These are phyloP conservation scores for Ceratocystis destructans DNA, from an alignment of 2,329 filamentous ascomycete species.

Conservation along the genomic window DNA sequence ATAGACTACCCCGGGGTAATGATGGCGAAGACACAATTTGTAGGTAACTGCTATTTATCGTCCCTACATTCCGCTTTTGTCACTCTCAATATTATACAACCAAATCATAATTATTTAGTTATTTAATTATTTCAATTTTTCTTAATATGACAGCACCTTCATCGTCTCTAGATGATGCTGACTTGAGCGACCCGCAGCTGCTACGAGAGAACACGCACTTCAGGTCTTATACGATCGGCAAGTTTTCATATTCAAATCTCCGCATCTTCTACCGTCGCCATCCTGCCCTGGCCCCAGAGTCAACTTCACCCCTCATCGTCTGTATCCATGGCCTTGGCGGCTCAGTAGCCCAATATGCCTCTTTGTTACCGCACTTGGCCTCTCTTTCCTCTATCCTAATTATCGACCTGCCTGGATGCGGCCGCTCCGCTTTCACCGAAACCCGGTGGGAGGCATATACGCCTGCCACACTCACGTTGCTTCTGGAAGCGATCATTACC, in stretches of 20 bases:
- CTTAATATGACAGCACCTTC: neutral
- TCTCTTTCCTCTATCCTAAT: constrained; percentile 75
- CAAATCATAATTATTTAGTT: neutral
- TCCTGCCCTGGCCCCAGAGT: constrained; percentile 39
- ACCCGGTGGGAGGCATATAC: constrained; percentile 66
- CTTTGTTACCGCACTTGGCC: constrained; percentile 64
- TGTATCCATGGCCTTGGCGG: constrained; percentile 92
- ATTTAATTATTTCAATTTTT: neutral
- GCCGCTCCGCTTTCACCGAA: constrained; percentile 61
- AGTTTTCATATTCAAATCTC: constrained; percentile 58
- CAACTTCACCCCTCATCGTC: constrained; percentile 54
- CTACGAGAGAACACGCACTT: constrained; percentile 62
- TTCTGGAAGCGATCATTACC: constrained; percentile 63
- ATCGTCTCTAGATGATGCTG: constrained; percentile 17
- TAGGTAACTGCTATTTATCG: neutral
- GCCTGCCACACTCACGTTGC: constrained; percentile 56
- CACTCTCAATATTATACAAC: neutral
- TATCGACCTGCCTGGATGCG: constrained; percentile 83
- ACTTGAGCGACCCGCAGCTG: constrained; percentile 59
- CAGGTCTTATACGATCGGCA: constrained; percentile 56
- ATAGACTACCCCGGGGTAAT: neutral
- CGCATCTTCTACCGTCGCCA: constrained; percentile 76
- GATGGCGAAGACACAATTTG: neutral
- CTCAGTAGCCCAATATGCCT: constrained; percentile 74
- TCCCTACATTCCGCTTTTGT: neutral